phyloP scores from a whole-genome alignment of 345 rosid species.

The Lepidium didymum region DNA sequence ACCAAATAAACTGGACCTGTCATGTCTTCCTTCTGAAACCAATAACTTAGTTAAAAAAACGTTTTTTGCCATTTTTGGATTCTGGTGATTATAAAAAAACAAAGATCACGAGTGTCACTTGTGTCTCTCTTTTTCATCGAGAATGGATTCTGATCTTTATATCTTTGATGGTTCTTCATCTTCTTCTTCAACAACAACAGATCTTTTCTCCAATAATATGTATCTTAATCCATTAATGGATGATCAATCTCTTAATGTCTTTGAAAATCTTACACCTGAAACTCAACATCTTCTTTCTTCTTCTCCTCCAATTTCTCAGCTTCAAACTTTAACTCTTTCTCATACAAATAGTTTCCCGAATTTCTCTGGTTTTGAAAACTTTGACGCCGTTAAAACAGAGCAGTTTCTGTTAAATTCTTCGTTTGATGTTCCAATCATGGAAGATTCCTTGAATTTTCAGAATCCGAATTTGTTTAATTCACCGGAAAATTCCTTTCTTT shows the following conservation, averaged over 20 bases:
- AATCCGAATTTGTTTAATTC: slow-evolving; percentile 36
- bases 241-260: slow-evolving; percentile 21
- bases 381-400: slow-evolving; percentile 48
- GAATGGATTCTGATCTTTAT: slow-evolving; percentile 63
- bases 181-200: slow-evolving; percentile 31
- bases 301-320: slow-evolving; percentile 58
- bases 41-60: not conserved
- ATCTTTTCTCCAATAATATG: slow-evolving; percentile 23
- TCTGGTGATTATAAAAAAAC: slow-evolving; percentile 12
- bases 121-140: not conserved
- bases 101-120: slow-evolving; percentile 35
- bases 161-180: slow-evolving; percentile 37
- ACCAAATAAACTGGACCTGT: slow-evolving; percentile 26
- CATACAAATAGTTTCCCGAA: slow-evolving; percentile 37
- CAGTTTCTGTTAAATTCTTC: slow-evolving; percentile 23
- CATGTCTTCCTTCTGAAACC: slow-evolving; percentile 23
- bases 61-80: slow-evolving; percentile 31
- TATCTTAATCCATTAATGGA: slow-evolving; percentile 15
- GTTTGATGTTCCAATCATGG: slow-evolving; percentile 44
- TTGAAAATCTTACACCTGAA: slow-evolving; percentile 24
- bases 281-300: slow-evolving; percentile 38
- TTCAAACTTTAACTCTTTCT: slow-evolving; percentile 49
- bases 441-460: slow-evolving; percentile 41
- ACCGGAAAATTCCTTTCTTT: slow-evolving; percentile 49
- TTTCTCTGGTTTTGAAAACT: slow-evolving; percentile 26